Percentiles rank a stretch among this genome's conserved stretches.
Evolutionary conservation across 257 asterid genomes (phyloP).

Genomic region (Solanum pinnatisectum): DNA sequence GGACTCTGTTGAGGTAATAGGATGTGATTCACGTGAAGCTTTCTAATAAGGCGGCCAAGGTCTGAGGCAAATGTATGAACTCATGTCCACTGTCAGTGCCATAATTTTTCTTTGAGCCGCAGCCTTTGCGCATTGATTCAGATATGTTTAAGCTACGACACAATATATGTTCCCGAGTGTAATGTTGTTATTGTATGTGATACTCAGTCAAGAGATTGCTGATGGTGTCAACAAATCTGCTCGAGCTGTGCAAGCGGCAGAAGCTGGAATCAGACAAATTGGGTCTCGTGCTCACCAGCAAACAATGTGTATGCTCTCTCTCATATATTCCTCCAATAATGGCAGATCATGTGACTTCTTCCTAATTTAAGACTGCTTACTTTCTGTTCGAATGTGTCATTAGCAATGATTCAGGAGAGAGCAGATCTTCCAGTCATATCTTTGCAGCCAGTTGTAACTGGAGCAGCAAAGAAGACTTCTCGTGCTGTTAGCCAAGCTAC

Average conservation of each 20-base stretch:
- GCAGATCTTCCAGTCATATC: conserved; percentile 83
- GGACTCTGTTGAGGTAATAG: not conserved
- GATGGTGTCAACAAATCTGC: conserved; percentile 86
- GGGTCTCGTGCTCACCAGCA: conserved; percentile 76
- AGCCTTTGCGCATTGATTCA: not conserved
- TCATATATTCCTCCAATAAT: not conserved
- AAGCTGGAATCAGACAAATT: conserved; percentile 78
- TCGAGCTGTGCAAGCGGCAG: conserved; percentile 92
- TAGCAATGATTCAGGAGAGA: conserved; percentile 92
- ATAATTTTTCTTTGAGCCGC: not conserved
- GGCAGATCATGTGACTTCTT: not conserved
- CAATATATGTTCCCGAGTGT: not conserved
- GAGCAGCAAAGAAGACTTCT: conserved; percentile 89
- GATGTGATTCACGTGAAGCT: not conserved
- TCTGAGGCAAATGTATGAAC: not conserved
- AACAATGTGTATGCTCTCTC: conserved; percentile 57
- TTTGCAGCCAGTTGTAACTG: conserved; percentile 68
- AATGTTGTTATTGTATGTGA: conserved; percentile 11
- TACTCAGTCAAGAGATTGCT: conserved; percentile 73
- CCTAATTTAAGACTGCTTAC: not conserved
- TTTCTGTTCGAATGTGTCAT: conserved; percentile 7
- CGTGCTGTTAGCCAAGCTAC: conserved; percentile 74
- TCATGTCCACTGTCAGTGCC: not conserved
- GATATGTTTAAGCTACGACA: not conserved
- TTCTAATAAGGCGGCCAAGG: not conserved